These are phyloP conservation scores for Yamadazyma friedrichii DNA, from an alignment of 1,139 yeast species.

Conservation along the genomic window DNA sequence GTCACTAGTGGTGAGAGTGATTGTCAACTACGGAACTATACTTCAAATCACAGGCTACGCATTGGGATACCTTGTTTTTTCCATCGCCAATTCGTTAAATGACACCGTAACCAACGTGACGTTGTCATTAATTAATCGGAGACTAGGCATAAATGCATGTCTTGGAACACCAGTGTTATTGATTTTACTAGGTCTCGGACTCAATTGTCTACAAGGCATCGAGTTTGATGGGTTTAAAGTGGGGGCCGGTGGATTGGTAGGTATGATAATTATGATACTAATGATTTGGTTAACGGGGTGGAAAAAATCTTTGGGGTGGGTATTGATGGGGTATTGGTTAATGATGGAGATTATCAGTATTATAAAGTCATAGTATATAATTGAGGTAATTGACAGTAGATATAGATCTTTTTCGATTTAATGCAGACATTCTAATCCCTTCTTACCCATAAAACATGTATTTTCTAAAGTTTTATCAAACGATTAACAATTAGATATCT, in stretches of 20 bases:
- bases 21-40: constrained; percentile 40
- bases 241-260: constrained; percentile 23
- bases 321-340: constrained; percentile 23
- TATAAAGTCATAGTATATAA: constrained; percentile 10
- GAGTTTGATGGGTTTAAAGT: constrained; percentile 25
- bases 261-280: constrained; percentile 15
- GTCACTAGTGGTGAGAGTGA: constrained; percentile 24
- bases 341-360: constrained; percentile 14
- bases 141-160: constrained; percentile 42
- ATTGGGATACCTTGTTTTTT: constrained; percentile 40
- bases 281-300: constrained; percentile 33
- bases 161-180: constrained; percentile 42
- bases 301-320: constrained; percentile 28
- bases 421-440: background rate
- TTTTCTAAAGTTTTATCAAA: too few species aligned
- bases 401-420: too few species aligned
- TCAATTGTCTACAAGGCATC: constrained; percentile 22
- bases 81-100: constrained; percentile 40
- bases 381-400: too few species aligned
- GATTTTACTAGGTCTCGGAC: constrained; percentile 40
- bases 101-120: constrained; percentile 43
- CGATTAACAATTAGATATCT: too few species aligned
- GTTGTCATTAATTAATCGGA: constrained; percentile 32
- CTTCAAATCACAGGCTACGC: constrained; percentile 38
- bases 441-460: too few species aligned